Evolutionary conservation across 129 eudicot species (phyloP).

Genomic region (Ambrosia artemisiifolia): DNA sequence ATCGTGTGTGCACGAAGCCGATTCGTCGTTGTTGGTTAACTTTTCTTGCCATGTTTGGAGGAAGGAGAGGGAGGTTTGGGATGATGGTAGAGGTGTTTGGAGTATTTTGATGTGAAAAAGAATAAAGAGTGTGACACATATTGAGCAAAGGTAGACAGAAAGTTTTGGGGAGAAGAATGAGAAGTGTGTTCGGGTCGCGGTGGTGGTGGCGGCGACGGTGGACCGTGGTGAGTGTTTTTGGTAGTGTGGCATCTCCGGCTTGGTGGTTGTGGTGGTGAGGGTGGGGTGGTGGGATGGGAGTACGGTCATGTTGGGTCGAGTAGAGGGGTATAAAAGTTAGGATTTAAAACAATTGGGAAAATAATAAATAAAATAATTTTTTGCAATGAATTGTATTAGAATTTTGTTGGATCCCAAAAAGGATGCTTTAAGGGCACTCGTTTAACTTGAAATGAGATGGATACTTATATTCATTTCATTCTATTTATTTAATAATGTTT

Average conservation of each 20-base stretch:
- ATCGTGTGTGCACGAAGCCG: slow-evolving; percentile 15
- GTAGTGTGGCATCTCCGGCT: slow-evolving; percentile 19
- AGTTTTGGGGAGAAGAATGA: slow-evolving; percentile 52
- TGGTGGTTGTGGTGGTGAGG: slow-evolving; percentile 15
- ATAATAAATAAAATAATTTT: slow-evolving; percentile 2
- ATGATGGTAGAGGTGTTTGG: slow-evolving; percentile 37
- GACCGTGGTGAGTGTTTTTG: slow-evolving; percentile 31
- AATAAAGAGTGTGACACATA: slow-evolving; percentile 43
- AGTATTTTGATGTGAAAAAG: slow-evolving; percentile 64
- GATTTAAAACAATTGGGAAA: slow-evolving; percentile 8
- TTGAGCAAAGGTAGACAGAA: slow-evolving; percentile 45
- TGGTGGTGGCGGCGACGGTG: neutral
- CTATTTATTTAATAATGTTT: neutral
- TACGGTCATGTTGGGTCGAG: slow-evolving; percentile 15
- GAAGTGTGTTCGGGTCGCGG: neutral
- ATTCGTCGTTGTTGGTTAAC: neutral
- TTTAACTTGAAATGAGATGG: neutral
- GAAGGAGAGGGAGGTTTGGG: slow-evolving; percentile 32
- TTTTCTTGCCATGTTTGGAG: slow-evolving; percentile 38
- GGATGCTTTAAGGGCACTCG: neutral
- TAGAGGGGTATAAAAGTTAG: neutral
- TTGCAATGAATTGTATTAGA: neutral
- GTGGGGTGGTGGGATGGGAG: slow-evolving; percentile 14
- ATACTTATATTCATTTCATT: neutral
- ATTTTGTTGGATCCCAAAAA: slow-evolving; percentile 8